Conservation (phyloP, 23 red algal genomes). For the Gracilariopsis chorda region DNA sequence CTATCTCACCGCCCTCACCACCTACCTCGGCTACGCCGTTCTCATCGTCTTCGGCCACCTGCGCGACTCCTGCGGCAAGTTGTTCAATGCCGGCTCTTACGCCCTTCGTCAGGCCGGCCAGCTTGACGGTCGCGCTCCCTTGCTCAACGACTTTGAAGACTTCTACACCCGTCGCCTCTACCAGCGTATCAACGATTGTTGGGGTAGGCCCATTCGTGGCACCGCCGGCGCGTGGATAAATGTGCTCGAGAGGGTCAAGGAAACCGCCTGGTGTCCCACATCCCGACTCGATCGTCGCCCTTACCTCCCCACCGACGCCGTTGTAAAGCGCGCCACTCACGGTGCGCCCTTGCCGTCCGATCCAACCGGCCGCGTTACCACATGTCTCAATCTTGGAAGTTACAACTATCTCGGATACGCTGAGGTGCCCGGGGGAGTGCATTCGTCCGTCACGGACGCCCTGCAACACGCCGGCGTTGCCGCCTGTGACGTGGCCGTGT, state of each 20-base stretch:
- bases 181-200: slow-evolving; percentile 91
- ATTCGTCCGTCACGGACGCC: slow-evolving; percentile 62
- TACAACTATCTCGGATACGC: slow-evolving; percentile 99
- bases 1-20: slow-evolving; percentile 56
- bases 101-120: neutral
- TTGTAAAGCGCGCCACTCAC: neutral
- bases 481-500: slow-evolving; percentile 59
- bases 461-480: slow-evolving; percentile 69
- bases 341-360: neutral
- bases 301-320: slow-evolving; percentile 9
- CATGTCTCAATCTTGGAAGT: slow-evolving; percentile 87
- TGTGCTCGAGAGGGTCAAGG: slow-evolving; percentile 67
- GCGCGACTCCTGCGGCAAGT: slow-evolving; percentile 55
- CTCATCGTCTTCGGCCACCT: slow-evolving; percentile 88
- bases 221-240: slow-evolving; percentile 90
- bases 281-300: neutral
- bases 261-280: slow-evolving; percentile 43
- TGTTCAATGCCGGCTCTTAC: slow-evolving; percentile 44
- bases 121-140: slow-evolving; percentile 62
- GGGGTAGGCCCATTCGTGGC: slow-evolving; percentile 90
- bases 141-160: slow-evolving; percentile 90
- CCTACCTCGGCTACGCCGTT: slow-evolving; percentile 84
- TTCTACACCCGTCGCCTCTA: slow-evolving; percentile 99
- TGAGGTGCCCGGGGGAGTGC: slow-evolving; percentile 96
- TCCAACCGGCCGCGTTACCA: slow-evolving; percentile 19